Base-by-base conservation (phyloP, 768 basidiomycete species). In the Lentinula guzmanii region DNA sequence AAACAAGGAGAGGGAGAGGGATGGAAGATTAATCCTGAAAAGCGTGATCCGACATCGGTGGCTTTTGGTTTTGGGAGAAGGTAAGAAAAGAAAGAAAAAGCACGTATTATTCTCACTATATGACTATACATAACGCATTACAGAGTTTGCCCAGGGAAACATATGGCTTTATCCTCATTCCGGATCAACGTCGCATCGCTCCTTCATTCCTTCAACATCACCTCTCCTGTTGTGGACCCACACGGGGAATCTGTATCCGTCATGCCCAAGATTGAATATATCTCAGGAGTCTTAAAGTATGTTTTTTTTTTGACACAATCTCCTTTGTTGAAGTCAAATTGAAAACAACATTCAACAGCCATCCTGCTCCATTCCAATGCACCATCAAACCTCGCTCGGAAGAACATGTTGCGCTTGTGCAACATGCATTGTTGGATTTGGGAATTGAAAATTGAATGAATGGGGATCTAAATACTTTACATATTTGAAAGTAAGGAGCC, bases 101-200 rank as follows among this genome's bases (percentile, higher is more conserved):
- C 37, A n/a, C n/a, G n/a, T n/a, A n/a, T n/a, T 39, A 39, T 39
- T 39, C 37, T 39, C 37, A 39, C 37, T 39, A 39, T 6, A 8
- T 39, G 37, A n/a, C n/a, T n/a, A n/a, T n/a, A n/a, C n/a, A n/a
- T n/a, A n/a, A n/a, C 13, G 5, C 37, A 6, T 46, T 6, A 16
- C 9, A 72, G 72, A 28, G 65, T 70, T 16, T 75, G 73, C 61
- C 71, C 72, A 31, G 77, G 73, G 1, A 56, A 60, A 28, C 67
- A 72, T 46, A 68, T 76, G 61, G 73, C 68, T 7, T 48, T 63
- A 5, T 66, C 70, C 6, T 66, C 69, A 2, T 21, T 73, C 16
- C 71, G 68, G 66, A 69, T 75, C 50, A 64, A 68, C 6, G 63
- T 69, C 15, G 71, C 72, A 11, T 70, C 71, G 5, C 65, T 74